Evolutionary conservation across 1,139 yeast species (phyloP), one percentile per base, ranked within the genome.

Genomic region (Yamadazyma membranifaciens): DNA sequence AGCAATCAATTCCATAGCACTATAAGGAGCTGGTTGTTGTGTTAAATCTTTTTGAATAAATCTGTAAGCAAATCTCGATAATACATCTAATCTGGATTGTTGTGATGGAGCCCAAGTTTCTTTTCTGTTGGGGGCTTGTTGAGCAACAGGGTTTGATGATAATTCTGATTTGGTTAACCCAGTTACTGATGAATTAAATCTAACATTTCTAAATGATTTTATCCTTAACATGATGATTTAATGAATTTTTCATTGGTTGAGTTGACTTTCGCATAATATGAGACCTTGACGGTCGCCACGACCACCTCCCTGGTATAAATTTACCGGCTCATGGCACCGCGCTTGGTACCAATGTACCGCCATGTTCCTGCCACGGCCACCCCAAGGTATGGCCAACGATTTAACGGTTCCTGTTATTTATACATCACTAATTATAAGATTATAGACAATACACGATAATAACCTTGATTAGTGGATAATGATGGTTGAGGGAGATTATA

Each of bases 1-100:
- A 33, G 86, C 83, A 56, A 87, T 85, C 61, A 87, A 73, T 41
- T 87, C 92, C 58, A 87, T 87, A 46, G 95, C 95, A 36, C 95
- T 87, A 49, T 81, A 78, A 6, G 95, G 91, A 56, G 77, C 77
- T 45, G 96, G 96, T 65, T 87, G 94, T 44, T 62, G 56, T 4
- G 65, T 69, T 47, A 87, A 69, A 57, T 87, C 87, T 49, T 72
- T 78, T 56, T 87, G 95, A 41, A 82, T 78, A 55, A 87, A 87
- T 55, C 92, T 74, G 41, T 57, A 59, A 10, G 89, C 82, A 48
- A 83, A 79, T 39, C 56, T 63, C 37, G 73, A 63, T 54, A 81
- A 66, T 14, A 83, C 80, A 24, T 80, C 80, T 31, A 71, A 55
- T 60, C 91, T 78, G 33, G 82, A 67, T 44, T 68, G 77, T 64